Evolutionary conservation across 2,329 filamentous ascomycete species (phyloP).

Genomic region (Beauveria sp.): DNA sequence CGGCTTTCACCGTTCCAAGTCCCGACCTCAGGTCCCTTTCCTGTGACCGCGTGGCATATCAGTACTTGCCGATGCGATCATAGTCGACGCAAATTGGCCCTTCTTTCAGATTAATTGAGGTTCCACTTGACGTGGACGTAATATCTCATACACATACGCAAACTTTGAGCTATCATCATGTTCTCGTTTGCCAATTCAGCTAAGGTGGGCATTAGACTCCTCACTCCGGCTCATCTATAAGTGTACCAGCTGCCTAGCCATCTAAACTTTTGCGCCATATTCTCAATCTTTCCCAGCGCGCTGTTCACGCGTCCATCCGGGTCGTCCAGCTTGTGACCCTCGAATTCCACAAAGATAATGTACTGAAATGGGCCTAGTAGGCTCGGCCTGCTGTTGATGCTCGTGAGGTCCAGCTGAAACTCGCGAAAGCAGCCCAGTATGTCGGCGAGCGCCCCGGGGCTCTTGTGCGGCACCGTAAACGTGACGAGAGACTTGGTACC

Average conservation of each 20-base stretch:
- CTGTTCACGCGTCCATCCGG: slow-evolving; percentile 49
- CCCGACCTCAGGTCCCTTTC: no score
- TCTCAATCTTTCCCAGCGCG: slow-evolving; percentile 51
- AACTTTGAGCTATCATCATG: neutral
- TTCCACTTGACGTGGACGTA: neutral
- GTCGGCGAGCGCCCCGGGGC: slow-evolving; percentile 75
- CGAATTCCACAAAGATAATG: slow-evolving; percentile 89
- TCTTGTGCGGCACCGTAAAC: slow-evolving; percentile 72
- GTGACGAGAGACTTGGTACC: slow-evolving; percentile 66
- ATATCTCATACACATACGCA: neutral
- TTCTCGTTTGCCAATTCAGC: neutral
- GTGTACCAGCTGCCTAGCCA: slow-evolving; percentile 63
- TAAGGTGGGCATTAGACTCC: no score
- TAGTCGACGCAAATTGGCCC: no score
- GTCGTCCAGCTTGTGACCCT: slow-evolving; percentile 48
- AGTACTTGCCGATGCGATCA: no score
- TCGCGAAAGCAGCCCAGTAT: slow-evolving; percentile 71
- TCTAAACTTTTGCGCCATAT: slow-evolving; percentile 53
- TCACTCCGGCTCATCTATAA: slow-evolving; percentile 18
- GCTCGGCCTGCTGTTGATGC: slow-evolving; percentile 81
- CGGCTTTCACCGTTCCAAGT: no score
- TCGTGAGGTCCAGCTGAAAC: slow-evolving; percentile 73
- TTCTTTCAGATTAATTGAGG: neutral
- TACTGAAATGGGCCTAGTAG: slow-evolving; percentile 75
- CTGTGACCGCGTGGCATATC: no score